A percentile compares a stretch with the other conserved stretches of the same genome.
These are phyloP conservation scores for Moringa oleifera DNA, from an alignment of 345 rosid genomes.

Conservation along the genomic window DNA sequence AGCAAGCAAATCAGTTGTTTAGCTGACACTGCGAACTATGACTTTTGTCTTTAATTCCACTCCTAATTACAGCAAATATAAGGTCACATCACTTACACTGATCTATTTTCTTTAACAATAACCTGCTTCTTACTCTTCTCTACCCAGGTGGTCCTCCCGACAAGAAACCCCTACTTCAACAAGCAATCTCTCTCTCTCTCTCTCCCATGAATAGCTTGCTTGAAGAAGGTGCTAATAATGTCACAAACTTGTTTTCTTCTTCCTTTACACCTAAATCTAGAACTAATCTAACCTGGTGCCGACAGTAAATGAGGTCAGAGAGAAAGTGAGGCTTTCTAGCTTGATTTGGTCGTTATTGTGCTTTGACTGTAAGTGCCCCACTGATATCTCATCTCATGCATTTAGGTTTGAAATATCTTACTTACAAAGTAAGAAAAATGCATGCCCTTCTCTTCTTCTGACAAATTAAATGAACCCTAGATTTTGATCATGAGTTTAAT, in stretches of 20 bases:
- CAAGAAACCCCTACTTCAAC: conserved; percentile 50
- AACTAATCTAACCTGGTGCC: conserved; percentile 25
- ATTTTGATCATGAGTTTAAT: neutral
- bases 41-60: conserved; percentile 13
- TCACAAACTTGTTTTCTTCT: neutral
- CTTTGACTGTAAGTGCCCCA: conserved; percentile 30
- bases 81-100: conserved; percentile 42
- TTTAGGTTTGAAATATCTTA: conserved; percentile 36
- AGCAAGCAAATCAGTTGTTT: conserved; percentile 38
- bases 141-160: conserved; percentile 32
- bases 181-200: conserved; percentile 35
- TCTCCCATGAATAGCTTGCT: conserved; percentile 22
- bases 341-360: conserved; percentile 15
- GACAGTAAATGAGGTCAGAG: conserved; percentile 28
- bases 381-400: conserved; percentile 17
- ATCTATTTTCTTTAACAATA: conserved; percentile 18
- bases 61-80: conserved; percentile 12
- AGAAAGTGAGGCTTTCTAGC: neutral
- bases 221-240: conserved; percentile 16
- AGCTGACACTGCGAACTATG: conserved; percentile 37
- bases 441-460: neutral
- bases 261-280: conserved; percentile 1
- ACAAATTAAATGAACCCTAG: conserved; percentile 3
- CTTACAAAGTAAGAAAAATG: conserved; percentile 18
- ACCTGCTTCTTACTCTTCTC: conserved; percentile 24